Conservation (phyloP, 225 moss, liverwort and hornwort species). For the Physcomitrium patens region DNA sequence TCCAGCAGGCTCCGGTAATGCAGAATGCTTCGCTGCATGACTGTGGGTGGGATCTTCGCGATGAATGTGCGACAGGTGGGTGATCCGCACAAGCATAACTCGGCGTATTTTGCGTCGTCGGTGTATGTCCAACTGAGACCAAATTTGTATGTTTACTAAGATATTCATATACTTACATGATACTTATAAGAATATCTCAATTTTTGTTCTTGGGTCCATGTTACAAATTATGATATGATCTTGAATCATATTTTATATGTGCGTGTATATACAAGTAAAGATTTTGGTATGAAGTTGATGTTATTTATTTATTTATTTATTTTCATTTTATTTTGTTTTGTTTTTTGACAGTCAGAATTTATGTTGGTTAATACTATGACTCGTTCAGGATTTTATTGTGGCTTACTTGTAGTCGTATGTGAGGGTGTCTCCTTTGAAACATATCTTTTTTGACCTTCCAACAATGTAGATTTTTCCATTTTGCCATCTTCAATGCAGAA, state of each 20-base stretch:
- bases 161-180: too few relatives aligned
- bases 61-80: conserved; percentile 42
- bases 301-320: too few relatives aligned
- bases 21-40: conserved; percentile 39
- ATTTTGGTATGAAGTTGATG: too few relatives aligned
- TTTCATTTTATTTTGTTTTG: too few relatives aligned
- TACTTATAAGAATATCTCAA: too few relatives aligned
- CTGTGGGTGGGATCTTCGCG: conserved; percentile 22
- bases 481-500: conserved; percentile 46
- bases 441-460: conserved; percentile 47
- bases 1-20: conserved; percentile 31
- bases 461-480: conserved; percentile 46
- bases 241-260: too few relatives aligned
- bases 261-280: too few relatives aligned
- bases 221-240: not conserved
- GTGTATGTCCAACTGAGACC: conserved; percentile 34
- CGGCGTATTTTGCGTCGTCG: conserved; percentile 38
- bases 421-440: conserved; percentile 37
- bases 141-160: not conserved
- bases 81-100: conserved; percentile 52
- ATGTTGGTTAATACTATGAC: not conserved
- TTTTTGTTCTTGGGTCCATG: too few relatives aligned
- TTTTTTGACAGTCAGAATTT: not conserved
- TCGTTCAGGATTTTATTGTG: not conserved
- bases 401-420: conserved; percentile 46